A percentile compares a stretch with the other conserved stretches of the same genome.
Conservation (phyloP, 2,329 filamentous ascomycete genomes). For the Thermothelomyces thermophilus region DNA sequence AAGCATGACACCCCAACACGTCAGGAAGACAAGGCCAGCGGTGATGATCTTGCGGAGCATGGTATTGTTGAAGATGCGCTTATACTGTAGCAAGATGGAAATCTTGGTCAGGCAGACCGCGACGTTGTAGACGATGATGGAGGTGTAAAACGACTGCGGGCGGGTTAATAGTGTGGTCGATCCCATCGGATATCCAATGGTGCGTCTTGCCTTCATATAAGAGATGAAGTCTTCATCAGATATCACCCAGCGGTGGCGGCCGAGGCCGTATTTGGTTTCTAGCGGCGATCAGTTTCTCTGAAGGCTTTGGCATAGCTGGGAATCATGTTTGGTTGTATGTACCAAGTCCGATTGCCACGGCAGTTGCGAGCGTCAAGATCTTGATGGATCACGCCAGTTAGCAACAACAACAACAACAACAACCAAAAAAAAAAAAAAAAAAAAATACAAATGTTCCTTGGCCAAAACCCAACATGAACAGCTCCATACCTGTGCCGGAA, state of each 20-base stretch:
- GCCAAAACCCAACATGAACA: not conserved
- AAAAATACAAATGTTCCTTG: too few species aligned
- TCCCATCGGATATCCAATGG: not conserved
- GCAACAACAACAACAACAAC: too few species aligned
- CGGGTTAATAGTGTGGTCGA: not conserved
- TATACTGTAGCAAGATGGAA: constrained; percentile 21
- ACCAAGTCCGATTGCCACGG: constrained; percentile 19
- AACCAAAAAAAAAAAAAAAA: too few species aligned
- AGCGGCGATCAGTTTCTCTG: not conserved
- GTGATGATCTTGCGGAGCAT: constrained; percentile 12
- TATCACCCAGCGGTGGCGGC: constrained; percentile 17
- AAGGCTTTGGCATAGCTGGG: not conserved
- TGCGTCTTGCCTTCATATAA: constrained; percentile 17
- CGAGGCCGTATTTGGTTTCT: constrained; percentile 20
- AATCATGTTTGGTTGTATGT: not conserved
- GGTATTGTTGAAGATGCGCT: constrained; percentile 18
- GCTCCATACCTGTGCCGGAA: constrained; percentile 17
- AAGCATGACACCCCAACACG: constrained; percentile 16
- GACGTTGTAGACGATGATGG: constrained; percentile 21
- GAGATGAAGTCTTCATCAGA: constrained; percentile 12
- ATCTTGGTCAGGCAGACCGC: constrained; percentile 20
- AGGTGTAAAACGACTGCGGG: constrained; percentile 18
- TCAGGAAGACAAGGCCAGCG: constrained; percentile 12
- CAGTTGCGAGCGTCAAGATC: constrained; percentile 16
- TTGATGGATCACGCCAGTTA: not conserved